phyloP scores from a whole-genome alignment of 495 filamentous ascomycete genomes.

The Lophiostoma macrostomum region DNA sequence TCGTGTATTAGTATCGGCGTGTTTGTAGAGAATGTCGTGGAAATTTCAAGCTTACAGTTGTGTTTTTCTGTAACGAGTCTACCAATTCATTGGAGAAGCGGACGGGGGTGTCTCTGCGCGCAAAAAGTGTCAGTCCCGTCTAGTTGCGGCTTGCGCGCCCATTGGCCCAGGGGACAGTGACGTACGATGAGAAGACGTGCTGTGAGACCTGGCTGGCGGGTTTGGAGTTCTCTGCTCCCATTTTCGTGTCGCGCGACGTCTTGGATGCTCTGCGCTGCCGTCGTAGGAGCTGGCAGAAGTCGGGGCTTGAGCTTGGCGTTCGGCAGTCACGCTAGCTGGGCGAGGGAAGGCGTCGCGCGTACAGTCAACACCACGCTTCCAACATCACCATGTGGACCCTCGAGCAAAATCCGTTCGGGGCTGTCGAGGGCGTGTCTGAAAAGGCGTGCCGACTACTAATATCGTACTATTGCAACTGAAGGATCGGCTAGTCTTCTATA shows the following conservation, averaged over 20 bases:
- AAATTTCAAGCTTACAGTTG: slow-evolving; percentile 64
- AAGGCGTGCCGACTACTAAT: too few relatives aligned
- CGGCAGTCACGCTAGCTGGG: slow-evolving; percentile 6
- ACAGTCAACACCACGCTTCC: slow-evolving; percentile 5
- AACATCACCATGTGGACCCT: too few relatives aligned
- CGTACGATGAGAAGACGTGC: slow-evolving; percentile 44
- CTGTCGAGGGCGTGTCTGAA: too few relatives aligned
- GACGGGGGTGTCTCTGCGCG: slow-evolving; percentile 69
- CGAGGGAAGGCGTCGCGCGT: slow-evolving; percentile 6
- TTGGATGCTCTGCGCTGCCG: slow-evolving; percentile 4
- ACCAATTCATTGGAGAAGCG: slow-evolving; percentile 83
- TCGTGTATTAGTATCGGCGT: slow-evolving; percentile 17
- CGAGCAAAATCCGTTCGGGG: too few relatives aligned
- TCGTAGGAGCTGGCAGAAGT: slow-evolving; percentile 13
- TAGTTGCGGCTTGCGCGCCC: neutral
- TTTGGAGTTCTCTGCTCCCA: slow-evolving; percentile 43
- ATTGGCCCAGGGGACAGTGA: slow-evolving; percentile 6
- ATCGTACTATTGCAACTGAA: too few relatives aligned
- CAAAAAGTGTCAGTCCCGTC: slow-evolving; percentile 13
- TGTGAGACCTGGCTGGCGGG: slow-evolving; percentile 32
- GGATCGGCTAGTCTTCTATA: neutral
- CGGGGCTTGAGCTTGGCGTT: slow-evolving; percentile 16
- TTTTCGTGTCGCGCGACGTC: slow-evolving; percentile 25
- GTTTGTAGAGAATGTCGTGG: neutral
- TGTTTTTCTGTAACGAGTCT: slow-evolving; percentile 74